Base-by-base conservation (phyloP, 352 stramenopile species). In the Phytopythium mirpurense region DNA sequence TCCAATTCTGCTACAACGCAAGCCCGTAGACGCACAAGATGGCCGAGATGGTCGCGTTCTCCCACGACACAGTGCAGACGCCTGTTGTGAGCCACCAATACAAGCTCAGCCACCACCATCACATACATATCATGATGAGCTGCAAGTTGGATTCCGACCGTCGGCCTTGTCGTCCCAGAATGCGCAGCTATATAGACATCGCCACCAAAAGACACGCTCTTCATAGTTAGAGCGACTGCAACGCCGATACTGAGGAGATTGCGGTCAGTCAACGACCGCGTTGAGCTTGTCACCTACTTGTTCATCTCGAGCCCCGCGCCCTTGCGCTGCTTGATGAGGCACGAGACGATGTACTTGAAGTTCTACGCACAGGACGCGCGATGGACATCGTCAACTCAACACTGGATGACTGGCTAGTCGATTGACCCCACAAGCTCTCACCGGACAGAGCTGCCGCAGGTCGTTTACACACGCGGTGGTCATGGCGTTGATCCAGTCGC, bases 291-390 rank as follows among this genome's bases (percentile, higher is more conserved):
- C n/a, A 10, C 35, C 19, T 42, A 78, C 76, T 73, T 84, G 53
- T 66, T 68, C 27, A 88, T 58, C 48, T 92, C 78, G 34, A 90
- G 29, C 11, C 81, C 78, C 12, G 55, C 77, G 16, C 74, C 77
- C 41, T 88, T 88, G 47, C 74, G 71, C 57, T 92, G 77, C 1
- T 75, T 68, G 36, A 92, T 58, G 47, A 77, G 72, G 45, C 78
- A 90, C 44, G 77, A 83, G 5, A 88, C 77, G 35, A 92, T 82
- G 61, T 87, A 92, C 63, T 92, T 92, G 74, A 92, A 92, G 58
- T 92, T 85, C 81, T 92, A 52, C 18, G 35, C 19, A 6, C 11
- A 49, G 21, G 3, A 2, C 11, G 43, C 29, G 35, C 52, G 2
- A 57, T 16, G 18, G 5, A 4, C 15, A 6, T 11, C 0, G 21